These are phyloP conservation scores for Boletus coccyginus DNA, from an alignment of 768 basidiomycete genomes.

Conservation along the genomic window DNA sequence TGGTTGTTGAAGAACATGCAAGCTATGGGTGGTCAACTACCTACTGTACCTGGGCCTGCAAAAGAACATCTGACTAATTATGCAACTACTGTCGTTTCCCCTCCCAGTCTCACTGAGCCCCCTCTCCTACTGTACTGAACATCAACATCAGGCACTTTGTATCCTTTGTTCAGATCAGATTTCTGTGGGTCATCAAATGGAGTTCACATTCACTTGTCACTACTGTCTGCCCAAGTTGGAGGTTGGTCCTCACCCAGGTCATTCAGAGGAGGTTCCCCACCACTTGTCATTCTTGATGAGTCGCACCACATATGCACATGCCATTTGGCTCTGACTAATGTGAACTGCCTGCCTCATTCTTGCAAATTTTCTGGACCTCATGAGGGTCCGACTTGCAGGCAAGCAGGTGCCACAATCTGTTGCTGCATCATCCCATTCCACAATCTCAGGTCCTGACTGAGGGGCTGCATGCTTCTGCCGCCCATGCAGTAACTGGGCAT, in stretches of 20 bases:
- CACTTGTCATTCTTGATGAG: constrained; percentile 78
- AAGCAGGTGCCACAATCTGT: constrained; percentile 52
- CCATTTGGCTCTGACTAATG: constrained; percentile 77
- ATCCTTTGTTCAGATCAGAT: constrained; percentile 61
- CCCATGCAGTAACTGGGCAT: constrained; percentile 41
- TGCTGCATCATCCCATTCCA: constrained; percentile 68
- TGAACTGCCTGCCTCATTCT: constrained; percentile 54
- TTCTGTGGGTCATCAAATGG: constrained; percentile 53
- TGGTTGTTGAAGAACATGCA: constrained; percentile 79
- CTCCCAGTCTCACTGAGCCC: constrained; percentile 64
- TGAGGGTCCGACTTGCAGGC: constrained; percentile 47
- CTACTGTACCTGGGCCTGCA: constrained; percentile 87
- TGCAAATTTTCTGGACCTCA: constrained; percentile 56
- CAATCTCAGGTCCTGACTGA: constrained; percentile 55
- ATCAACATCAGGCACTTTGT: constrained; percentile 21
- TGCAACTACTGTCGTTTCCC: constrained; percentile 71
- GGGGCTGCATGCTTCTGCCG: constrained; percentile 44
- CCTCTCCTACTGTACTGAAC: constrained; percentile 58
- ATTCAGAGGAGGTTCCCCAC: constrained; percentile 80
- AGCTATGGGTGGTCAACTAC: constrained; percentile 66
- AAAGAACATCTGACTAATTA: constrained; percentile 97
- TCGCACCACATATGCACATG: constrained; percentile 62
- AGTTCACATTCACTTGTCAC: constrained; percentile 48
- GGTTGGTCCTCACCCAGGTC: constrained; percentile 63
- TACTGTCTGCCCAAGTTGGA: constrained; percentile 50